These are phyloP conservation scores for Colletotrichum tropicicola DNA, from an alignment of 2,329 filamentous ascomycete species.

Conservation along the genomic window DNA sequence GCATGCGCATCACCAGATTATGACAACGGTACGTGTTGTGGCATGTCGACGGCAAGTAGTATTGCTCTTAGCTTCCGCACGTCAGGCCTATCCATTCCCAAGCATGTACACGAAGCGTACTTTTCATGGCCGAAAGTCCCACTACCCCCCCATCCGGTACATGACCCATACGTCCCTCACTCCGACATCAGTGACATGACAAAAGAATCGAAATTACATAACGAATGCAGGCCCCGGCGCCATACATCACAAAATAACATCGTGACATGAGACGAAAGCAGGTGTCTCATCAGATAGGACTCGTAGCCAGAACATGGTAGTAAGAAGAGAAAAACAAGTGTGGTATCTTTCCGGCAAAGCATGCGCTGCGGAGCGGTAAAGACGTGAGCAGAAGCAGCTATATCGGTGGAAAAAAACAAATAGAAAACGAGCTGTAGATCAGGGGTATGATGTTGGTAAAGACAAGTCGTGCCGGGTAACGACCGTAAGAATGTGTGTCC, in stretches of 20 bases:
- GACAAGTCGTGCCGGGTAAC: constrained; percentile 20
- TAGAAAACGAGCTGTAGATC: constrained; percentile 22
- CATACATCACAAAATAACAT: constrained; percentile 1
- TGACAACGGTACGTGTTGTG: not conserved
- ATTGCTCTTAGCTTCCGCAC: constrained; percentile 8
- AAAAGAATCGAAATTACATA: constrained; percentile 16
- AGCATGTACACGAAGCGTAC: constrained; percentile 20
- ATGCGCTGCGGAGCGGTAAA: constrained; percentile 28
- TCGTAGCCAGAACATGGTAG: not conserved
- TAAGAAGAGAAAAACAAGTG: constrained; percentile 19
- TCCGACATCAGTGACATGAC: constrained; percentile 26
- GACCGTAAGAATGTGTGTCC: constrained; percentile 17
- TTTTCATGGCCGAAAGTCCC: not conserved
- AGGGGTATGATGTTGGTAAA: constrained; percentile 27
- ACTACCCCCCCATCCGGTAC: not conserved
- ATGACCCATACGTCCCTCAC: constrained; percentile 14
- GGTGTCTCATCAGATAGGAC: constrained; percentile 1
- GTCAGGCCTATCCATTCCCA: constrained; percentile 2
- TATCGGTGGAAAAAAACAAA: constrained; percentile 15
- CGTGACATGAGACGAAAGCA: not conserved
- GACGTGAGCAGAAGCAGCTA: constrained; percentile 20
- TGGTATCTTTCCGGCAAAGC: constrained; percentile 31
- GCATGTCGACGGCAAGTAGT: constrained; percentile 16
- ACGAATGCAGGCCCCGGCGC: not conserved
- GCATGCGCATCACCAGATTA: too few relatives aligned